phyloP scores from a whole-genome alignment of 192 early-diverging fungal species.

The Backusella luteola region DNA sequence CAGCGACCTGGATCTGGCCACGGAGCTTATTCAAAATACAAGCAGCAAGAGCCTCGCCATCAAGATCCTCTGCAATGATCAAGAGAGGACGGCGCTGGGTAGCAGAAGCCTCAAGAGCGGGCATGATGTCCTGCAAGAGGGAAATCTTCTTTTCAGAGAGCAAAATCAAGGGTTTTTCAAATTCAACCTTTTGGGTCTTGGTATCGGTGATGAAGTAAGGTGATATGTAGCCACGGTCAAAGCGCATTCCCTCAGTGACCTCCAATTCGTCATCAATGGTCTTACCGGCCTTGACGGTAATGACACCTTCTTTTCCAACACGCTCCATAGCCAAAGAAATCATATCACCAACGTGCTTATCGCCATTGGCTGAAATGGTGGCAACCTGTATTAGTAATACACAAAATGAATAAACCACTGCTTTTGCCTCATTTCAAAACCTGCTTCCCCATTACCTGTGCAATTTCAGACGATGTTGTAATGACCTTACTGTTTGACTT shows the following conservation, averaged over 20 bases:
- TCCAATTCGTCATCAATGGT: conserved; percentile 97
- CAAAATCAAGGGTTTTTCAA: conserved; percentile 97
- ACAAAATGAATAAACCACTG: too few species aligned
- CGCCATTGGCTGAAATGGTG: conserved; percentile 99
- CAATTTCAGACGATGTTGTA: conserved; percentile 93
- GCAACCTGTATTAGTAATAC: conserved; percentile 50
- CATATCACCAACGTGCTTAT: conserved; percentile 91
- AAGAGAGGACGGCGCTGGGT: conserved; percentile 92
- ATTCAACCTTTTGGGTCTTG: conserved; percentile 96
- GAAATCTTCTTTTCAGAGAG: conserved; percentile 98
- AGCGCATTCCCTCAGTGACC: conserved; percentile 99
- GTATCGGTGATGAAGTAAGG: conserved; percentile 99
- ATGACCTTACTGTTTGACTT: conserved; percentile 87
- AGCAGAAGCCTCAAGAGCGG: conserved; percentile 91
- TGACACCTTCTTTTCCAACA: conserved; percentile 99
- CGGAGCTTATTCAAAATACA: conserved; percentile 99
- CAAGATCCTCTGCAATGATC: conserved; percentile 97
- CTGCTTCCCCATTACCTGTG: conserved; percentile 63
- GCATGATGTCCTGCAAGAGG: conserved; percentile 91
- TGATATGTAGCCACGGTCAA: conserved; percentile 98
- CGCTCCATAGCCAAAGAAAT: conserved; percentile 99
- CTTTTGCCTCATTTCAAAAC: background rate
- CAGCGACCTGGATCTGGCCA: conserved; percentile 93
- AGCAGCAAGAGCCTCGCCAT: conserved; percentile 98
- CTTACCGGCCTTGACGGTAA: conserved; percentile 99